Conservation (phyloP, 768 basidiomycete species). For the Lactifluus piperatus region DNA sequence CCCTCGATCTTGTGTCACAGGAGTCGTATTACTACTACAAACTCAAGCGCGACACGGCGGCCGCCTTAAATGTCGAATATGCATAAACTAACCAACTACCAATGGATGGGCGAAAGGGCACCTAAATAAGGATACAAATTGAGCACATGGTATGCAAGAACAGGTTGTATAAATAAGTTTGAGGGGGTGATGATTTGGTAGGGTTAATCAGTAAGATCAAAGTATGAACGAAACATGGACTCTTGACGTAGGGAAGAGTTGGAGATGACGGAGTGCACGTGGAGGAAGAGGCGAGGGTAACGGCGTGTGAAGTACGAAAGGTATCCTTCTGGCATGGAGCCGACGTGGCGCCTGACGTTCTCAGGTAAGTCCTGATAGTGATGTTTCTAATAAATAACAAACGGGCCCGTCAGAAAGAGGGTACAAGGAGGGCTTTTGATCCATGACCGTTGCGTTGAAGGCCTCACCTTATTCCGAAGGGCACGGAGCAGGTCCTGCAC, state of each 20-base stretch:
- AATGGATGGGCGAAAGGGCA: neutral
- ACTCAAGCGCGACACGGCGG: too few relatives aligned
- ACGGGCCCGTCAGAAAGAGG: neutral
- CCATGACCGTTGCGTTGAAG: neutral
- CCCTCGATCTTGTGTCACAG: neutral
- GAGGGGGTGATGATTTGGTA: neutral
- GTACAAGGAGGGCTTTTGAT: neutral
- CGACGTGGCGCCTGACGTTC: slow-evolving; percentile 79
- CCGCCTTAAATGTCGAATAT: slow-evolving; percentile 6
- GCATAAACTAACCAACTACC: neutral
- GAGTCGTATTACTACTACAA: slow-evolving; percentile 32
- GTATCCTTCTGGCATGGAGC: slow-evolving; percentile 89
- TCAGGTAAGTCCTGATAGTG: slow-evolving; percentile 97
- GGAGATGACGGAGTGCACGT: slow-evolving; percentile 80
- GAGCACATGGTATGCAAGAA: neutral
- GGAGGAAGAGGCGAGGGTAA: slow-evolving; percentile 87
- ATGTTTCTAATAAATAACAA: slow-evolving; percentile 58
- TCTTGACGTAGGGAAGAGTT: slow-evolving; percentile 67
- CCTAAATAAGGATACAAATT: slow-evolving; percentile 23
- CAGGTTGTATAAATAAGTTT: neutral
- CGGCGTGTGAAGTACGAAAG: slow-evolving; percentile 86
- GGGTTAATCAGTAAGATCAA: slow-evolving; percentile 49
- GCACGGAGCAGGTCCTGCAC: slow-evolving; percentile 91
- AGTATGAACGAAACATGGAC: slow-evolving; percentile 87
- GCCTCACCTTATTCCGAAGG: slow-evolving; percentile 83